Evolutionary conservation across 2,329 filamentous ascomycete species (phyloP).

Genomic region (Colletotrichum kahawae): DNA sequence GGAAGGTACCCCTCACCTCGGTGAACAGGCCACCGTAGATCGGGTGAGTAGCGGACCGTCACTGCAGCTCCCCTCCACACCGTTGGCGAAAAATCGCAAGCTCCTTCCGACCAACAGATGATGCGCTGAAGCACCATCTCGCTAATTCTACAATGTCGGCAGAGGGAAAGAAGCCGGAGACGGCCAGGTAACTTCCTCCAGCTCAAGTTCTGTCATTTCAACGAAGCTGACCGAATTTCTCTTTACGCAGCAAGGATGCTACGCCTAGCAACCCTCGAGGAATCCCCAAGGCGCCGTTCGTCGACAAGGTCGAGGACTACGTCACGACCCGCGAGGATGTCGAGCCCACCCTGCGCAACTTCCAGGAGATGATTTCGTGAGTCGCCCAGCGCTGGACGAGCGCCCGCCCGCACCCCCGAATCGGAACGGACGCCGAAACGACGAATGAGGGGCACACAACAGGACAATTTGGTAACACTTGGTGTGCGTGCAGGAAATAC

Average conservation of each 20-base stretch:
- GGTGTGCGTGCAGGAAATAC: slow-evolving; percentile 76
- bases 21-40: slow-evolving; percentile 20
- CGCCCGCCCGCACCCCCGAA: slow-evolving; percentile 14
- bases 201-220: background rate
- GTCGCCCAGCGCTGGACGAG: slow-evolving; percentile 31
- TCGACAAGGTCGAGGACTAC: slow-evolving; percentile 89
- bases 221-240: background rate
- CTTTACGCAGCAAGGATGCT: slow-evolving; percentile 46
- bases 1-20: slow-evolving; percentile 15
- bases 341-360: slow-evolving; percentile 79
- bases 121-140: slow-evolving; percentile 17
- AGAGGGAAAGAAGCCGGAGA: slow-evolving; percentile 17
- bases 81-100: slow-evolving; percentile 19
- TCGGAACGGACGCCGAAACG: background rate
- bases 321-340: slow-evolving; percentile 79
- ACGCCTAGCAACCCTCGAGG: slow-evolving; percentile 78
- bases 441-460: background rate
- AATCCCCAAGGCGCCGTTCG: slow-evolving; percentile 83
- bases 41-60: slow-evolving; percentile 17
- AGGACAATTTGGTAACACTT: slow-evolving; percentile 14
- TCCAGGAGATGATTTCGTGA: slow-evolving; percentile 94
- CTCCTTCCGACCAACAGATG: slow-evolving; percentile 11
- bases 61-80: slow-evolving; percentile 23
- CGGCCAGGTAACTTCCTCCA: background rate
- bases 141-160: slow-evolving; percentile 7